Base-by-base conservation (phyloP, 2,329 filamentous ascomycete species). In the Diaporthe sp. region DNA sequence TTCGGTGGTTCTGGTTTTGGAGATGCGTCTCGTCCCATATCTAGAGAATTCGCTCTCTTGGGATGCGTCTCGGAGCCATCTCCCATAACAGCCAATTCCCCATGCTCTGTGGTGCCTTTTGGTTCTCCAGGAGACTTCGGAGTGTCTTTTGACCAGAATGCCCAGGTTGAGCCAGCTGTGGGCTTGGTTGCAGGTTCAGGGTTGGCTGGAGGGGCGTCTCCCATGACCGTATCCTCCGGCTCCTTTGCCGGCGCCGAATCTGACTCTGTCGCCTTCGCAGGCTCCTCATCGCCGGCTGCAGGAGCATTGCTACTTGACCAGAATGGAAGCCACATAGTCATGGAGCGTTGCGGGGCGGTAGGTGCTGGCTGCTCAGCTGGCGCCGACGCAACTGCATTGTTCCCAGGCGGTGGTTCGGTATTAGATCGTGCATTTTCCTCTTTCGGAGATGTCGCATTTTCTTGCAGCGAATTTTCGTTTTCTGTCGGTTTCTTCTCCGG, bases 101-200 rank as follows among this genome's bases (percentile, higher is more conserved):
- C 91, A 78, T 82, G 81, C 79, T 87, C 90, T 49, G 71, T 81
- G 2, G 81, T 47, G 20, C 77, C 51, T 8, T 76, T 55, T 15
- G 80, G 73, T 67, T 84, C 85, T 0, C 80, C 81, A 4, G 79
- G 80, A 13, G 82, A 78, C 10, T 85, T 82, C 0, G 83, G 79
- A 2, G 87, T 83, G 78, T 93, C 91, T 61, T 88, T 90, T 20
- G 92, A 95, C 94, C 94, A 96, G 78, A 96, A 96, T 0, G 93
- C 94, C 94, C 94, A 96, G 0, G 92, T 94, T 0, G 94, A 93
- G 17, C 90, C 90, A 25, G 87, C 86, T 22, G 88, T 85, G 7
- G 87, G 87, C n/a, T 83, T 80, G 2, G 84, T 80, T 12, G 81
- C 80, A 73, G 84, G 77, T 44, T 82, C 73, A 60, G 80, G 76